Base-by-base conservation (phyloP, 768 basidiomycete genomes). In the Holtermannia corniformis region DNA sequence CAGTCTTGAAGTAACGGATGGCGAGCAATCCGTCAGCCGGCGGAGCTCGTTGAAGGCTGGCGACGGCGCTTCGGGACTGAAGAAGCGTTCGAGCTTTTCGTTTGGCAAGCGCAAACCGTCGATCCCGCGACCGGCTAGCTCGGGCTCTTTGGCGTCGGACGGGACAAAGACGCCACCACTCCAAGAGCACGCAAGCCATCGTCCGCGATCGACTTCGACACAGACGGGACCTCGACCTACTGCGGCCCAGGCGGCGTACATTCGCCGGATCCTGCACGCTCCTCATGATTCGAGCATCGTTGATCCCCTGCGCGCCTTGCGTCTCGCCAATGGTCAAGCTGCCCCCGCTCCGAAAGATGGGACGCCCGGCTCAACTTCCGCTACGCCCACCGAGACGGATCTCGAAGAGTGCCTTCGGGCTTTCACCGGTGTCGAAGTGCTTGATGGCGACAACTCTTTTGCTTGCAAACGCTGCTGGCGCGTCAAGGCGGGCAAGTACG, bases 391-490 rank as follows among this genome's bases (percentile, higher is more conserved):
- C 21, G 61, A 67, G 16, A 72, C 67, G 7, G 75, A 73, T 40
- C 52, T 76, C 25, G 63, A 74, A 40, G 88, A 91, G 52, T 88
- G 86, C 58, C 72, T 93, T 54, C 77, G 82, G 57, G 78, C 86
- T 75, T 97, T 97, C 73, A 95, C 91, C 0, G 78, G 84, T 3
- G 91, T 95, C n/a, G 92, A 97, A 63, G 80, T 87, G 5, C 74
- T 97, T 27, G 87, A 95, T 60, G 89, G 88, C 0, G 92, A 95
- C 62, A 95, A 97, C 62, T 85, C 83, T 75, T 91, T 95, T 49
- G 90, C 90, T 0, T 97, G 92, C 69, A 79, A 85, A 58, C 79
- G 84, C 48, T 97, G 92, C 73, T 97, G 92, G 92, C 91, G 89
- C 76, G 82, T 89, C 54, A 68, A 71, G 45, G 57, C 60, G 41